Conservation (phyloP, 371 early-diverging fungal genomes). For the Basidiobolus heterosporus region DNA sequence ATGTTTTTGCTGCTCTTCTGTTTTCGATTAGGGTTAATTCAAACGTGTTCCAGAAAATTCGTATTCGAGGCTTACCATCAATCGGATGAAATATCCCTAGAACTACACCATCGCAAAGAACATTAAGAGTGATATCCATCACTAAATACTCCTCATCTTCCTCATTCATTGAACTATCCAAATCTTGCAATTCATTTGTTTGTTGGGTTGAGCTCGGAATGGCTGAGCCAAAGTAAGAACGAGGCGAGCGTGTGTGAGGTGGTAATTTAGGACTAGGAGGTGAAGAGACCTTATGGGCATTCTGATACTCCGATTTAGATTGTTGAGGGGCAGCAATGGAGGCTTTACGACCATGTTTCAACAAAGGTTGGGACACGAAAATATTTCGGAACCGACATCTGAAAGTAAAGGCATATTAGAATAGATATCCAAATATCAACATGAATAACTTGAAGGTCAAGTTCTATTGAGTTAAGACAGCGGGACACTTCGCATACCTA, state of each 20-base stretch:
- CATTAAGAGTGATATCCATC: slow-evolving; percentile 30
- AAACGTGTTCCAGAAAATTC: too few relatives aligned
- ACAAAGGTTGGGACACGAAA: background rate
- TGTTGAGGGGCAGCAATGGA: background rate
- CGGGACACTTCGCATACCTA: slow-evolving; percentile 15
- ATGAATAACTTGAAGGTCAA: too few relatives aligned
- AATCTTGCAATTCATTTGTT: background rate
- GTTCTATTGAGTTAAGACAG: background rate
- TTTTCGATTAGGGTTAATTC: too few relatives aligned
- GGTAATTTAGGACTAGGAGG: background rate
- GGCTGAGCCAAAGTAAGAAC: background rate
- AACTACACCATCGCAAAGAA: slow-evolving; percentile 24
- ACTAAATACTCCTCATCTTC: slow-evolving; percentile 23
- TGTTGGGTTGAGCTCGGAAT: background rate
- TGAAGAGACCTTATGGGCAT: background rate
- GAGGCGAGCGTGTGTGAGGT: background rate
- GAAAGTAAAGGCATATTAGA: background rate
- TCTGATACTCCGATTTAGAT: background rate
- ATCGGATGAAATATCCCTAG: slow-evolving; percentile 26
- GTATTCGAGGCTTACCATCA: background rate
- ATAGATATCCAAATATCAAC: background rate
- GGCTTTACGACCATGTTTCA: background rate
- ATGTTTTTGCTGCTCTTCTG: too few relatives aligned
- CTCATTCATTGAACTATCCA: background rate
- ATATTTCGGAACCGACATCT: background rate